Conservation (phyloP, 176 grass and related monocot species). For the Eremochloa ophiuroides region DNA sequence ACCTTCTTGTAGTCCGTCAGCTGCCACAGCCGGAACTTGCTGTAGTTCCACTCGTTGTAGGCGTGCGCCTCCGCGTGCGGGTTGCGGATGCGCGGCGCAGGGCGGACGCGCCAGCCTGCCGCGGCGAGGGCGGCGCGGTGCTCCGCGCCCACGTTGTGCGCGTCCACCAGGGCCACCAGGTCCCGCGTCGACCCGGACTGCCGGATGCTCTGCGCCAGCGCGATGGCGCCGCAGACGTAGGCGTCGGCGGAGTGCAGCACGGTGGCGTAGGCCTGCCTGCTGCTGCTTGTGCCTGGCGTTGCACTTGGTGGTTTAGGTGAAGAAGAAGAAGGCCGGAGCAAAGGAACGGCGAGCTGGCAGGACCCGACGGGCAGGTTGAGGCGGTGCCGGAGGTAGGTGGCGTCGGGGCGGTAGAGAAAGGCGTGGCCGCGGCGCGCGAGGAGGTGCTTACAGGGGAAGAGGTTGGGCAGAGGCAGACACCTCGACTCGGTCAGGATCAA, state of each 20-base stretch:
- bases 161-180: slow-evolving; percentile 67
- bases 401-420: slow-evolving; percentile 53
- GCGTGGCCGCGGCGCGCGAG: slow-evolving; percentile 33
- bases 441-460: slow-evolving; percentile 64
- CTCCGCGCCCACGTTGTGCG: slow-evolving; percentile 14
- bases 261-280: slow-evolving; percentile 57
- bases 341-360: slow-evolving; percentile 51
- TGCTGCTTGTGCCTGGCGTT: not conserved
- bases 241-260: slow-evolving; percentile 60
- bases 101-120: slow-evolving; percentile 56
- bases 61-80: slow-evolving; percentile 44
- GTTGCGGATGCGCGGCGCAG: slow-evolving; percentile 57
- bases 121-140: slow-evolving; percentile 44
- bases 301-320: not conserved
- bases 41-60: slow-evolving; percentile 91
- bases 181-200: slow-evolving; percentile 51
- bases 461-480: slow-evolving; percentile 62
- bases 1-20: slow-evolving; percentile 72
- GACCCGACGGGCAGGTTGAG: slow-evolving; percentile 56
- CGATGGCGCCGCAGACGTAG: slow-evolving; percentile 77
- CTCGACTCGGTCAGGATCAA: slow-evolving; percentile 36
- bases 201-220: slow-evolving; percentile 68
- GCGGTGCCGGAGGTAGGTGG: slow-evolving; percentile 25
- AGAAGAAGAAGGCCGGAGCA: not conserved
- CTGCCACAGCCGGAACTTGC: slow-evolving; percentile 89